These are phyloP conservation scores for Fusarium decemcellulare DNA, from an alignment of 2,329 filamentous ascomycete genomes.

Conservation along the genomic window DNA sequence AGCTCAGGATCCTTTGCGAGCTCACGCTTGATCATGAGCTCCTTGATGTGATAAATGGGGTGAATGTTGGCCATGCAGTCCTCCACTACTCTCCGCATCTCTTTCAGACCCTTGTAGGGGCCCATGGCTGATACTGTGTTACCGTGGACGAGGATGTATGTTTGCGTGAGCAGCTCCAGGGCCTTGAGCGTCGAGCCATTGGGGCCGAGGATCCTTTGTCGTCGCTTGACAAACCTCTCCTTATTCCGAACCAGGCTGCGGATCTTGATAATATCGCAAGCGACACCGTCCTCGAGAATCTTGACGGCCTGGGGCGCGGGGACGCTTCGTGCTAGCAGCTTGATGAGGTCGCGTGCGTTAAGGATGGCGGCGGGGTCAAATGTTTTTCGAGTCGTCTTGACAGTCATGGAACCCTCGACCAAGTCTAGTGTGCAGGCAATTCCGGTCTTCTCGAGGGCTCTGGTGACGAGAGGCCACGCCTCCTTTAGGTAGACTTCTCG, in stretches of 20 bases:
- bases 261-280: constrained; percentile 97
- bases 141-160: constrained; percentile 95
- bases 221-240: constrained; percentile 93
- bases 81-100: constrained; percentile 88
- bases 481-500: constrained; percentile 94
- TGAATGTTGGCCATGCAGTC: constrained; percentile 99
- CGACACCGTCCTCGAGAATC: constrained; percentile 92
- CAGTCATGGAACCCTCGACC: constrained; percentile 96
- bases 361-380: constrained; percentile 94
- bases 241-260: constrained; percentile 91
- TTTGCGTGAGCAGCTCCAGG: constrained; percentile 89
- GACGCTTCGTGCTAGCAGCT: constrained; percentile 90
- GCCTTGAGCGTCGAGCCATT: constrained; percentile 95
- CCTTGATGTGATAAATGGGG: constrained; percentile 85
- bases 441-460: constrained; percentile 86
- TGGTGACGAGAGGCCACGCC: constrained; percentile 92
- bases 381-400: constrained; percentile 93
- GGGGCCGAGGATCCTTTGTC: constrained; percentile 92
- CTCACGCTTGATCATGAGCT: constrained; percentile 94
- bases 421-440: constrained; percentile 94
- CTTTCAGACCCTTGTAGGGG: constrained; percentile 92
- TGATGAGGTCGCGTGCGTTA: constrained; percentile 94
- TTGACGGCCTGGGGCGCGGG: constrained; percentile 94
- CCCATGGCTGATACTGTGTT: constrained; percentile 97
- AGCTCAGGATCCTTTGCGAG: constrained; percentile 90